A percentile compares a stretch with the other conserved stretches of the same genome.
phyloP scores from a whole-genome alignment of 306 rosid species.

The Vigna trinervia region DNA sequence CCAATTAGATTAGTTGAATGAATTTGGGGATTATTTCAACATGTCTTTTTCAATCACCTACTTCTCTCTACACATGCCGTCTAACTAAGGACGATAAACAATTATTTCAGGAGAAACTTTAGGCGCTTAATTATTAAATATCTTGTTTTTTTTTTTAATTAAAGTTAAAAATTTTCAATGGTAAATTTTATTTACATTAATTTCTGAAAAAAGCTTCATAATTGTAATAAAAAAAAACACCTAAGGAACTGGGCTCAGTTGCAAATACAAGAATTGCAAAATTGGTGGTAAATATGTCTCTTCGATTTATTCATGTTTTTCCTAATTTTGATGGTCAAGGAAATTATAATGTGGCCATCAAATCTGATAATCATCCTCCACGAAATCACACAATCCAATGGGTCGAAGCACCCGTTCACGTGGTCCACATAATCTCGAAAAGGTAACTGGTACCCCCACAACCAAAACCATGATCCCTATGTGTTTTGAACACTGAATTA shows the following conservation, averaged over 20 bases:
- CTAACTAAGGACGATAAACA: no score
- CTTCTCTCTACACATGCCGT: conserved; percentile 2
- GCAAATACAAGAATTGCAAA: background rate
- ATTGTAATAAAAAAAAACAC: background rate
- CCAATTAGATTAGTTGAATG: background rate
- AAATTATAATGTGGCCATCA: background rate
- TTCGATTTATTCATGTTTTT: conserved; percentile 3
- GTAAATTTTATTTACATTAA: background rate
- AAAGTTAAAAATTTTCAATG: background rate
- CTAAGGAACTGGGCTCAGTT: background rate
- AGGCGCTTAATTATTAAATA: background rate
- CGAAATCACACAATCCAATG: background rate
- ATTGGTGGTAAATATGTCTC: background rate
- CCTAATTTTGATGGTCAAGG: background rate
- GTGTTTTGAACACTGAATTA: background rate
- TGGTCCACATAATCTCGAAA: conserved; percentile 23
- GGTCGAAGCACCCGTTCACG: conserved; percentile 16
- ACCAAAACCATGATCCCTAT: background rate
- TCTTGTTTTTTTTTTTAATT: no score
- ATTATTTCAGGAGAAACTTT: background rate
- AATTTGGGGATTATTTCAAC: background rate
- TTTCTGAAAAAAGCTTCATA: background rate
- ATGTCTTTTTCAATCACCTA: background rate
- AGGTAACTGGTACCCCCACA: conserved; percentile 25
- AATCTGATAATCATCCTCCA: background rate